Base-by-base conservation (phyloP, 2,329 filamentous ascomycete genomes). In the Paracorniculantispora psalliotae region DNA sequence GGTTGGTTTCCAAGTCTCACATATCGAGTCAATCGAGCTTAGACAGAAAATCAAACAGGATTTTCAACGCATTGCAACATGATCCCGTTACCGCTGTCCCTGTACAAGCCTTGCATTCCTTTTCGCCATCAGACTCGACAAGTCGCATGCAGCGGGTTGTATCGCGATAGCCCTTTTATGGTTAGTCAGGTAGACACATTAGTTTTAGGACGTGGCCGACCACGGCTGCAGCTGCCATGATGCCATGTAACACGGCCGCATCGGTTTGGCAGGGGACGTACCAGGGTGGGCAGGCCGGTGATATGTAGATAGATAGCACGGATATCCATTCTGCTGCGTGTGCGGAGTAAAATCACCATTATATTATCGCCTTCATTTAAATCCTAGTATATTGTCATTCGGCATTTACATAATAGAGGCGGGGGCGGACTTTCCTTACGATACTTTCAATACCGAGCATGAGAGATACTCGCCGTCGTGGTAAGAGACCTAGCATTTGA, bases 91-190 rank as follows among this genome's bases (percentile, higher is more conserved):
- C 39, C 25, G 4, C 21, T 17, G 25, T 10, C 30, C 52, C 47
- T 47, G 41, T 30, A 37, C 23, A 6, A 19, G 19, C 1, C 10
- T 26, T 28, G 19, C 33, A 8, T 44, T 35, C 15, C 13, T 19
- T 13, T 15, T 26, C 15, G 30, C 33, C 5, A 30, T 19, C 54
- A 48, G 44, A 48, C 30, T 28, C 44, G 44, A 57, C n/a, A 4
- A 57, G 54, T 49, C 54, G 44, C 44, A 23, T 39, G 46, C 44
- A 41, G 44, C 30, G 43, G 28, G 33, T 13, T 30, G 37, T 39
- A 21, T 37, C 13, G 54, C 23, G 49, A 8, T 17, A 7, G 30
- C 54, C 44, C 54, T 57, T 48, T 57, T 44, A 57, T 57, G 17
- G 30, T 21, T 17, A 39, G 43, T 33, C 53, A 37, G 35, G 35